Evolutionary conservation across 208 protist genomes (phyloP).

Genomic region (Crithidia mellificae): DNA sequence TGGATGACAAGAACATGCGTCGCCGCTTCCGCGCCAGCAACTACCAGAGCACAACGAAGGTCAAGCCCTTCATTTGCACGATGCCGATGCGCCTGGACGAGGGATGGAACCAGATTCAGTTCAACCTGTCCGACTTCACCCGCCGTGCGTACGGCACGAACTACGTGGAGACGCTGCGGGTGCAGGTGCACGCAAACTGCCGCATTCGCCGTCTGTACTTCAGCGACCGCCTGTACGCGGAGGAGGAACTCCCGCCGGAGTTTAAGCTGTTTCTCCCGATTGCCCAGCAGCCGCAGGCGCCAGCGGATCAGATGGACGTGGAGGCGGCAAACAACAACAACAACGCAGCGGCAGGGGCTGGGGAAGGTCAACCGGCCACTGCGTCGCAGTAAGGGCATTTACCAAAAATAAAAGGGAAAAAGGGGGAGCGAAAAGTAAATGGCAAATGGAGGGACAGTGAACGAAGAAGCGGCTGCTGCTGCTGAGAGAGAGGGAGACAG

Average conservation of each 20-base stretch:
- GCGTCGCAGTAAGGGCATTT: not conserved
- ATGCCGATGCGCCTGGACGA: conserved; percentile 99
- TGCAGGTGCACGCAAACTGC: conserved; percentile 99
- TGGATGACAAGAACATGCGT: conserved; percentile 99
- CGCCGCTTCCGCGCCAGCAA: conserved; percentile 98
- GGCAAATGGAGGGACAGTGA: not conserved
- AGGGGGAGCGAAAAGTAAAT: not conserved
- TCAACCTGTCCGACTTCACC: conserved; percentile 99
- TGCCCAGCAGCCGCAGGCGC: conserved; percentile 52
- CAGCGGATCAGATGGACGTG: conserved; percentile 23
- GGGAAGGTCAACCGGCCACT: conserved; percentile 16
- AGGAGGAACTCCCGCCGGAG: conserved; percentile 99
- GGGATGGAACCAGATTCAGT: conserved; percentile 99
- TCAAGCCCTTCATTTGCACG: conserved; percentile 99
- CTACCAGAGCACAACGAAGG: conserved; percentile 98
- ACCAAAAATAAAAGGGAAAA: not conserved
- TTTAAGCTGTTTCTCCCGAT: conserved; percentile 99
- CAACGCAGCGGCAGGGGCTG: too few relatives aligned
- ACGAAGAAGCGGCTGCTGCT: too few relatives aligned
- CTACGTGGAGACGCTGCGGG: conserved; percentile 98
- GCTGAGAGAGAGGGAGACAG: too few relatives aligned
- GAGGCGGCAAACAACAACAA: conserved; percentile 32
- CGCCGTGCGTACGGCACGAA: conserved; percentile 99
- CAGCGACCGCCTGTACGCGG: conserved; percentile 98
- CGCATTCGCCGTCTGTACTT: conserved; percentile 99